Evolutionary conservation across 805 yeast genomes (phyloP).

Genomic region (Hanseniaspora singularis): DNA sequence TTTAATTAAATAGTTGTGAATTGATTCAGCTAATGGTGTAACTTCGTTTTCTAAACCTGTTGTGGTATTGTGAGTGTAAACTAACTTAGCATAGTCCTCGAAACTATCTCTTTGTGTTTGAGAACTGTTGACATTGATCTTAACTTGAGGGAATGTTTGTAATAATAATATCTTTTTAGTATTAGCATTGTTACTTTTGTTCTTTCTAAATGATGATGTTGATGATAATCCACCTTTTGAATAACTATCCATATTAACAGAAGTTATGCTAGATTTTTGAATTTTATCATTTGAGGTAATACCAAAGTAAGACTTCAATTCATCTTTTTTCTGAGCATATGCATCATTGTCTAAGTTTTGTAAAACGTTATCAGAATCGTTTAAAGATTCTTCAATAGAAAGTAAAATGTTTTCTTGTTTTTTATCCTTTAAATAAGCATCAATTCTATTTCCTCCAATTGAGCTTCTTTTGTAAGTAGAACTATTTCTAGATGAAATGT

Average conservation of each 20-base stretch:
- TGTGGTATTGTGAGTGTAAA: slow-evolving; percentile 56
- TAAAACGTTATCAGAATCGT: slow-evolving; percentile 71
- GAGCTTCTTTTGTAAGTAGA: slow-evolving; percentile 19
- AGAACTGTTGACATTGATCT: slow-evolving; percentile 35
- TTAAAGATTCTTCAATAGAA: slow-evolving; percentile 70
- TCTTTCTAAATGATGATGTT: slow-evolving; percentile 22
- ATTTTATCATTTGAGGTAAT: slow-evolving; percentile 31
- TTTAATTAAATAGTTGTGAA: not conserved
- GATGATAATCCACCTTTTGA: slow-evolving; percentile 12
- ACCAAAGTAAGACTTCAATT: slow-evolving; percentile 62
- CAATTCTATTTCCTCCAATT: slow-evolving; percentile 35
- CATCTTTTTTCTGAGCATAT: slow-evolving; percentile 70
- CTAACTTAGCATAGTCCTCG: slow-evolving; percentile 61
- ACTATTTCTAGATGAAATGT: slow-evolving; percentile 18
- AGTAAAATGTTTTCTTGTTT: slow-evolving; percentile 73
- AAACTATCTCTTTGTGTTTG: slow-evolving; percentile 41
- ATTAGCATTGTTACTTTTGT: slow-evolving; percentile 20
- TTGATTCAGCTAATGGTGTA: slow-evolving; percentile 1
- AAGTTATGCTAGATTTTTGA: not conserved
- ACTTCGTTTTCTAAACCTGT: slow-evolving; percentile 34
- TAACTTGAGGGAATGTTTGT: slow-evolving; percentile 23
- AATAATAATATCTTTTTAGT: slow-evolving; percentile 23
- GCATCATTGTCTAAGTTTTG: slow-evolving; percentile 55
- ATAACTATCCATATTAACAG: not conserved
- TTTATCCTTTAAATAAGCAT: slow-evolving; percentile 50